These are phyloP conservation scores for Penicillium cosmopolitanum DNA, from an alignment of 495 filamentous ascomycete species.

Conservation along the genomic window DNA sequence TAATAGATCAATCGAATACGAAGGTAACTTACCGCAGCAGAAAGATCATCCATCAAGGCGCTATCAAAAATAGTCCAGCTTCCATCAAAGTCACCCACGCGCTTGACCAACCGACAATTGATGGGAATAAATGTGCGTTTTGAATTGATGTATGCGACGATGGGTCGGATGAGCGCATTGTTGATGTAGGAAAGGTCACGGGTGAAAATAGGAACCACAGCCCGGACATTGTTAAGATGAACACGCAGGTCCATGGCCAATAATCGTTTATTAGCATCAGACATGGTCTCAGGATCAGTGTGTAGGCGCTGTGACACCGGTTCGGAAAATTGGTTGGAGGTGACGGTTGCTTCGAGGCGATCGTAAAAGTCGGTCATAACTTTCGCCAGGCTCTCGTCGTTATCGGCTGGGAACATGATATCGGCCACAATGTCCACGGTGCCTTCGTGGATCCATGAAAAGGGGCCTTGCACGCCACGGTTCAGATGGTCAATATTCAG, in stretches of 20 bases:
- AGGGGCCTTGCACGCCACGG: conserved; percentile 88
- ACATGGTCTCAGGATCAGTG: conserved; percentile 20
- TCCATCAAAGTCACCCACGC: conserved; percentile 85
- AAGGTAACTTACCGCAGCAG: conserved; percentile 65
- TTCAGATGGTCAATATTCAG: conserved; percentile 96
- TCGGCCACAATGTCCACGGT: conserved; percentile 97
- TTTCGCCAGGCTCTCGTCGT: conserved; percentile 84
- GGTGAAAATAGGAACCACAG: conserved; percentile 89
- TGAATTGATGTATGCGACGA: conserved; percentile 98
- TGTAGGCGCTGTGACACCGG: conserved; percentile 15
- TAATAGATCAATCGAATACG: background rate
- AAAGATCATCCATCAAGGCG: conserved; percentile 93
- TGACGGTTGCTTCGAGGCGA: conserved; percentile 88
- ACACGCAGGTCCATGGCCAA: conserved; percentile 88
- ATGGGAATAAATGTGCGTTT: conserved; percentile 92
- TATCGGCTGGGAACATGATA: conserved; percentile 86
- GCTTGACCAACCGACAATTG: conserved; percentile 91
- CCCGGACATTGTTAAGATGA: conserved; percentile 89
- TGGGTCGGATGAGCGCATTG: conserved; percentile 90
- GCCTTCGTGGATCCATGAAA: conserved; percentile 96
- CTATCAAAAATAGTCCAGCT: conserved; percentile 95
- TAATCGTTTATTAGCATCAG: conserved; percentile 64
- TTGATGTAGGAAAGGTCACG: conserved; percentile 92
- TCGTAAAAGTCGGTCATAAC: conserved; percentile 95
- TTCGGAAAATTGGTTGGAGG: conserved; percentile 60